Percentiles rank a stretch among this genome's conserved stretches.
Evolutionary conservation across 805 yeast species (phyloP).

Genomic region (Debaryomyces maramus): DNA sequence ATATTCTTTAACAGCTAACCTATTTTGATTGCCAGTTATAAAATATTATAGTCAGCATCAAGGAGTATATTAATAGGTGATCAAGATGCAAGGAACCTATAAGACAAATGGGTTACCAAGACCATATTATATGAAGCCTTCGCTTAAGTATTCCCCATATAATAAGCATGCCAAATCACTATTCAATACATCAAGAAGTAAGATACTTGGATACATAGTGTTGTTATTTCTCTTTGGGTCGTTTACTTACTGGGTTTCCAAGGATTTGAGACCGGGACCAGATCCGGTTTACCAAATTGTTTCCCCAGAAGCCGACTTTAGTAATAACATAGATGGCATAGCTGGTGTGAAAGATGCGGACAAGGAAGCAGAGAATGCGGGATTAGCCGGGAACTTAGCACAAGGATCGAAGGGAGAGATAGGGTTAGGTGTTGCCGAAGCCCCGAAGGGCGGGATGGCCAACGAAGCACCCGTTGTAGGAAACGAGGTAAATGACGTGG

Average conservation of each 20-base stretch:
- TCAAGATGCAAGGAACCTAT: slow-evolving; percentile 43
- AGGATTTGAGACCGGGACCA: slow-evolving; percentile 28
- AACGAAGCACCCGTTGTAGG: slow-evolving; percentile 47
- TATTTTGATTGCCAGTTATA: no score
- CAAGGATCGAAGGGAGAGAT: slow-evolving; percentile 39
- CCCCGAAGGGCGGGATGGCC: slow-evolving; percentile 49
- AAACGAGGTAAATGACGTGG: slow-evolving; percentile 28
- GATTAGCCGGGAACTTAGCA: slow-evolving; percentile 40
- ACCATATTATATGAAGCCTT: slow-evolving; percentile 48
- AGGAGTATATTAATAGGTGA: no score
- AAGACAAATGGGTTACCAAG: slow-evolving; percentile 44
- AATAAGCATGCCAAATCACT: slow-evolving; percentile 29
- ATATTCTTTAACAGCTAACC: no score
- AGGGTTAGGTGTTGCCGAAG: slow-evolving; percentile 41
- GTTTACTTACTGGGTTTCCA: slow-evolving; percentile 36
- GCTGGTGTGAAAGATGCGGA: slow-evolving; percentile 35
- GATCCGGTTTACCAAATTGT: slow-evolving; percentile 30
- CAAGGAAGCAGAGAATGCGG: slow-evolving; percentile 32
- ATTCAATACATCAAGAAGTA: slow-evolving; percentile 39
- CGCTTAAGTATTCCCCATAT: slow-evolving; percentile 35
- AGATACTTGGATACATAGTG: slow-evolving; percentile 37
- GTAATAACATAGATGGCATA: slow-evolving; percentile 12
- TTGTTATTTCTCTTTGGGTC: slow-evolving; percentile 36
- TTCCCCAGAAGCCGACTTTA: slow-evolving; percentile 9
- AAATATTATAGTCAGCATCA: no score